These are phyloP conservation scores for Luffa aegyptiaca DNA, from an alignment of 306 rosid species.

Conservation along the genomic window DNA sequence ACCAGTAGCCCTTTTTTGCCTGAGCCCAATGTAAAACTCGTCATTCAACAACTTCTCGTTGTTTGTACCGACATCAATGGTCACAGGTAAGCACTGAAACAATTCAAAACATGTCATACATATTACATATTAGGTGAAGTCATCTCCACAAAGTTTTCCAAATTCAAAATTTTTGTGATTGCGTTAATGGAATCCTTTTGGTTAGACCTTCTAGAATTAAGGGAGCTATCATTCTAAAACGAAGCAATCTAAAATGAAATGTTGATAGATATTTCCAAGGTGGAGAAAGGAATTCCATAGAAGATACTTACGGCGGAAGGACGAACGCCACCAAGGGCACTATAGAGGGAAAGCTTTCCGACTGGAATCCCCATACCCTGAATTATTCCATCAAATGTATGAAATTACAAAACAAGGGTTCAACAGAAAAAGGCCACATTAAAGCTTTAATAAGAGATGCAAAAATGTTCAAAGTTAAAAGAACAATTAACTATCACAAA, in stretches of 20 bases:
- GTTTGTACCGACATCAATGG: slow-evolving; percentile 98
- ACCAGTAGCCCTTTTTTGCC: slow-evolving; percentile 81
- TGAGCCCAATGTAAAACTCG: slow-evolving; percentile 88
- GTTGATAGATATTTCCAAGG: background rate
- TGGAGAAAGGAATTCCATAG: background rate
- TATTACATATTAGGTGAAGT: background rate
- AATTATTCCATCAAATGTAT: background rate
- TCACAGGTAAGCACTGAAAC: slow-evolving; percentile 90
- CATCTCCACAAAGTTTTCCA: background rate
- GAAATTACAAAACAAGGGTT: background rate
- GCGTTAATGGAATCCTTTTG: background rate
- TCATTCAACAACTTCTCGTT: slow-evolving; percentile 68
- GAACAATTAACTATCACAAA: background rate
- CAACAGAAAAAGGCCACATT: background rate
- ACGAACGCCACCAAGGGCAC: slow-evolving; percentile 93
- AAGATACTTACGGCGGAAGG: slow-evolving; percentile 75
- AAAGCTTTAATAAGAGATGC: background rate
- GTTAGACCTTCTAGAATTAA: background rate
- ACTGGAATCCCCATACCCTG: slow-evolving; percentile 99
- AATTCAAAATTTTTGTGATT: background rate
- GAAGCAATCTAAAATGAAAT: background rate
- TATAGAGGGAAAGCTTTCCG: slow-evolving; percentile 82
- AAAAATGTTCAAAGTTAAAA: background rate
- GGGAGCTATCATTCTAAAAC: background rate
- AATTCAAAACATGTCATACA: background rate